Conservation (phyloP, 495 filamentous ascomycete genomes). For the Tuber melanosporum region DNA sequence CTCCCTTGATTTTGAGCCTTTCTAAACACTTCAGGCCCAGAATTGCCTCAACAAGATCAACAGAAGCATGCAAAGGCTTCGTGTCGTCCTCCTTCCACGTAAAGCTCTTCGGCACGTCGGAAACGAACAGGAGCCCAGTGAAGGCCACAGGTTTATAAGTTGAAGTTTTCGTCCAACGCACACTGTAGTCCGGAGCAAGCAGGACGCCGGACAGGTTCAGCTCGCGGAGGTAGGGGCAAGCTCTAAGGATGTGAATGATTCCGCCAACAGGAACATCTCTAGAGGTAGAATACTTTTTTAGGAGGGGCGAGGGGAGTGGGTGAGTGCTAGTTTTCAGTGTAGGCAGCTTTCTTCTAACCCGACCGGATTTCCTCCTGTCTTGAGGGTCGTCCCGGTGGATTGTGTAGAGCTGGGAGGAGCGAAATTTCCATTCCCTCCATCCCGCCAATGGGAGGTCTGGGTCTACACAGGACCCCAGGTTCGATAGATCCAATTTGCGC, state of each 20-base stretch:
- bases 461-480: slow-evolving; percentile 18
- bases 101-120: slow-evolving; percentile 36
- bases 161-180: slow-evolving; percentile 26
- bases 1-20: slow-evolving; percentile 29
- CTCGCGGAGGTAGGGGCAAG: slow-evolving; percentile 33
- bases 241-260: slow-evolving; percentile 37
- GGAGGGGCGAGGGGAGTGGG: slow-evolving; percentile 38
- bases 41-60: slow-evolving; percentile 32
- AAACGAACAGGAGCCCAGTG: slow-evolving; percentile 36
- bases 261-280: slow-evolving; percentile 42
- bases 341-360: background rate
- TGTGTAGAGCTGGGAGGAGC: slow-evolving; percentile 30
- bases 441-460: slow-evolving; percentile 30
- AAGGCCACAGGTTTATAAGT: slow-evolving; percentile 31
- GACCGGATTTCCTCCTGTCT: slow-evolving; percentile 19
- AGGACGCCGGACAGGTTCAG: slow-evolving; percentile 39
- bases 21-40: slow-evolving; percentile 23
- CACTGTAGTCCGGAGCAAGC: slow-evolving; percentile 40
- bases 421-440: slow-evolving; percentile 44
- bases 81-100: slow-evolving; percentile 34
- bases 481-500: slow-evolving; percentile 38
- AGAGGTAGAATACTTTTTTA: slow-evolving; percentile 33
- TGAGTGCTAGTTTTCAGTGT: slow-evolving; percentile 10
- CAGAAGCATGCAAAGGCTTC: slow-evolving; percentile 30
- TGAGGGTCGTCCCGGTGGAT: slow-evolving; percentile 28